Evolutionary conservation across 2,329 filamentous ascomycete species (phyloP).

Genomic region (Fusarium brevicatenulatum): DNA sequence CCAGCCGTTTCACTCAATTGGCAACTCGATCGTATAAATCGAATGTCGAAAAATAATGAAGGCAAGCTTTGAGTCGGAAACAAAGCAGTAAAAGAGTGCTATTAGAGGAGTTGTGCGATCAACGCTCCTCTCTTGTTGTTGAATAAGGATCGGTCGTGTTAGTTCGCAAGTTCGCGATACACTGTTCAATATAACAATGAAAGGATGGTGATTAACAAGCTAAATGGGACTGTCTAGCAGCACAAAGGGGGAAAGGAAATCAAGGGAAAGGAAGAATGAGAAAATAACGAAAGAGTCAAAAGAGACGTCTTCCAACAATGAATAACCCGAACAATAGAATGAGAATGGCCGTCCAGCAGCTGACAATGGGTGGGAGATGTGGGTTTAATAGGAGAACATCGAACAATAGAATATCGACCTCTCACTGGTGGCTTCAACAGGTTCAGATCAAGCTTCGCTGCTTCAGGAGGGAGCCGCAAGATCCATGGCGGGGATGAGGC

Average conservation of each 20-base stretch:
- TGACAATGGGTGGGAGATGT: slow-evolving; percentile 32
- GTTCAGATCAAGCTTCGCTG: slow-evolving; percentile 30
- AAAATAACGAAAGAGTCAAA: slow-evolving; percentile 40
- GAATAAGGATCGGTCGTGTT: slow-evolving; percentile 33
- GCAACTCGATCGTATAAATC: slow-evolving; percentile 36
- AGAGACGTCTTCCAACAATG: slow-evolving; percentile 42
- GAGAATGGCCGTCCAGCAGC: slow-evolving; percentile 41
- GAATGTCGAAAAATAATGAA: slow-evolving; percentile 24
- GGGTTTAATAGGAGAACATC: slow-evolving; percentile 44
- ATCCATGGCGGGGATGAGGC: slow-evolving; percentile 43
- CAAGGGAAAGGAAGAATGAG: slow-evolving; percentile 39
- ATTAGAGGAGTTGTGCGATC: slow-evolving; percentile 45
- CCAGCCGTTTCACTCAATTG: slow-evolving; percentile 44
- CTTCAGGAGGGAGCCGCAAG: slow-evolving; percentile 45
- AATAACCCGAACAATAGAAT: slow-evolving; percentile 43
- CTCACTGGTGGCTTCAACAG: slow-evolving; percentile 36
- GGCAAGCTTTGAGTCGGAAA: slow-evolving; percentile 15
- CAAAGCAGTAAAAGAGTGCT: slow-evolving; percentile 37
- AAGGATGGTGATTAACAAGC: slow-evolving; percentile 41
- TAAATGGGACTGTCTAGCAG: slow-evolving; percentile 41
- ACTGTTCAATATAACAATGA: slow-evolving; percentile 30
- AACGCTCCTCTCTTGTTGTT: slow-evolving; percentile 46
- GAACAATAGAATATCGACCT: slow-evolving; percentile 35
- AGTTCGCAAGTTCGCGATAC: slow-evolving; percentile 27
- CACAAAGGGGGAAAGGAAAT: slow-evolving; percentile 33